These are phyloP conservation scores for Claviceps digitariae DNA, from an alignment of 2,329 filamentous ascomycete species.

Conservation along the genomic window DNA sequence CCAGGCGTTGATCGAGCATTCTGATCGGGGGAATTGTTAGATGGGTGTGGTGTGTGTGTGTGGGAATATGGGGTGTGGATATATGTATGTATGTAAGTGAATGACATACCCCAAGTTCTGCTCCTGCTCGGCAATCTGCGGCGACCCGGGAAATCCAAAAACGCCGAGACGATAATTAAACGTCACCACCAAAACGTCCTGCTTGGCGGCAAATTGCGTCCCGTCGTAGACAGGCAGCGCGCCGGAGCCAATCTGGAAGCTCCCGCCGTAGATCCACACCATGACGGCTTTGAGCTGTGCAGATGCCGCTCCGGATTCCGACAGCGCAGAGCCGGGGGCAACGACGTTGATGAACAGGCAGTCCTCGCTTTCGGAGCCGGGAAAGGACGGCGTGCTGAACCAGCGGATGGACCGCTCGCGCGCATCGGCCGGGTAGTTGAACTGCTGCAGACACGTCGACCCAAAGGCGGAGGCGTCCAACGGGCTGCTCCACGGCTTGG, in stretches of 20 bases:
- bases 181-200: conserved; percentile 15
- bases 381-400: conserved; percentile 12
- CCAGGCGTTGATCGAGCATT: conserved; percentile 35
- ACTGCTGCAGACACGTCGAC: conserved; percentile 15
- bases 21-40: neutral
- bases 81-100: neutral
- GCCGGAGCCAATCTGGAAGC: conserved; percentile 8
- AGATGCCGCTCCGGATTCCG: neutral
- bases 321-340: conserved; percentile 4
- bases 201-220: neutral
- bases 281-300: conserved; percentile 11
- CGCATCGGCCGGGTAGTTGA: conserved; percentile 9
- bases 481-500: conserved; percentile 7
- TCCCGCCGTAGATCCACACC: conserved; percentile 13
- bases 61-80: no score
- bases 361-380: conserved; percentile 13
- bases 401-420: conserved; percentile 8
- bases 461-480: conserved; percentile 14
- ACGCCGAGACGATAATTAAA: conserved; percentile 22
- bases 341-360: conserved; percentile 7
- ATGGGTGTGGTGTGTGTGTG: neutral
- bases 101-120: neutral
- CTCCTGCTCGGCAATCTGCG: neutral
- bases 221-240: conserved; percentile 7
- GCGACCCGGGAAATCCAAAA: conserved; percentile 17